Percentiles rank a stretch among this genome's conserved stretches.
Conservation (phyloP, 495 filamentous ascomycete species). For the Penicillium fimorum region DNA sequence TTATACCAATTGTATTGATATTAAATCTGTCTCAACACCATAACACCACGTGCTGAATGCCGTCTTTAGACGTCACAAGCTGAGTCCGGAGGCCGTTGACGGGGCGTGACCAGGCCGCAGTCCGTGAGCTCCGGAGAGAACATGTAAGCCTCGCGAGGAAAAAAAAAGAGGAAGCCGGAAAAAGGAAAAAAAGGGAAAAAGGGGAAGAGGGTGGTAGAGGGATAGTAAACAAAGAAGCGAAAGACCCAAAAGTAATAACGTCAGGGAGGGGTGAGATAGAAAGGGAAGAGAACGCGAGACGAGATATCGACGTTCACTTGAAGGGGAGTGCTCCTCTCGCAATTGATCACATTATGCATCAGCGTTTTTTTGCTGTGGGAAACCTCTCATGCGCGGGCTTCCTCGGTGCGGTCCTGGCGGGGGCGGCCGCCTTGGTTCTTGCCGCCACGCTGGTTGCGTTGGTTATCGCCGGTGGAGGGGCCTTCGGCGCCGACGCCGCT, state of each 20-base stretch:
- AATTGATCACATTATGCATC: slow-evolving; percentile 31
- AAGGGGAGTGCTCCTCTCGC: slow-evolving; percentile 16
- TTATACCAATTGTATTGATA: slow-evolving; percentile 3
- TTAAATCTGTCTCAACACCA: not conserved
- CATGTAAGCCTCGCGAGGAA: slow-evolving; percentile 14
- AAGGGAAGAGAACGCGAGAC: slow-evolving; percentile 16
- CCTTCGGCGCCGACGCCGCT: slow-evolving; percentile 50
- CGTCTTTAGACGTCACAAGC: not conserved
- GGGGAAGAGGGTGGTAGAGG: slow-evolving; percentile 11
- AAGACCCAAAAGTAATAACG: slow-evolving; percentile 21
- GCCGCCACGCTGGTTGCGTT: slow-evolving; percentile 46
- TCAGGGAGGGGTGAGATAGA: slow-evolving; percentile 19
- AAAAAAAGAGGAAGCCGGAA: slow-evolving; percentile 17
- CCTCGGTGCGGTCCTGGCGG: slow-evolving; percentile 43
- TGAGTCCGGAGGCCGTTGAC: slow-evolving; percentile 7
- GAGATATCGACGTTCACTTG: slow-evolving; percentile 21
- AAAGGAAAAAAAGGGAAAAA: slow-evolving; percentile 15
- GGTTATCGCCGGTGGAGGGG: slow-evolving; percentile 32
- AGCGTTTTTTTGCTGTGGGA: slow-evolving; percentile 15
- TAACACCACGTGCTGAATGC: not conserved
- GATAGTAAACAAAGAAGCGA: slow-evolving; percentile 13
- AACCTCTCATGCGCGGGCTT: slow-evolving; percentile 41
- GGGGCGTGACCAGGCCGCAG: slow-evolving; percentile 8
- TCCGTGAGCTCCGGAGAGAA: slow-evolving; percentile 5
- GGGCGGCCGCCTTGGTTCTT: slow-evolving; percentile 50